A percentile compares a stretch with the other conserved stretches of the same genome.
These are phyloP conservation scores for Nannizzia gypsea DNA, from an alignment of 2,329 filamentous ascomycete species.

Conservation along the genomic window DNA sequence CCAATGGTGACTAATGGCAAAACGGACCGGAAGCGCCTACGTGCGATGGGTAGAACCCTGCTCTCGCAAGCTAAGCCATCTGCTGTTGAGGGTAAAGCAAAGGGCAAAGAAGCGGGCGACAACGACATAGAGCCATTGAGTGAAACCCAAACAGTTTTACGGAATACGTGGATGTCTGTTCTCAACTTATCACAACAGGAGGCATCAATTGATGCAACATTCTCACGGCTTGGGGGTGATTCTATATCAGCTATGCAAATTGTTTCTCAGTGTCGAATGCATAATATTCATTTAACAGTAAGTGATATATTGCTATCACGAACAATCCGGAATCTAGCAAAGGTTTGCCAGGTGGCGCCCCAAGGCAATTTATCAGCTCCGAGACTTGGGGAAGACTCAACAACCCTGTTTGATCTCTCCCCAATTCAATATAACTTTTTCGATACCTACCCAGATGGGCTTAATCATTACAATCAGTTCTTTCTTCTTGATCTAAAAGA, in stretches of 20 bases:
- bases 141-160: slow-evolving; percentile 1
- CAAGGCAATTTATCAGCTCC: neutral
- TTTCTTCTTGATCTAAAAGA: slow-evolving; percentile 8
- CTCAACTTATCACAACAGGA: slow-evolving; percentile 4
- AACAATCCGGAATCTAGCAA: neutral
- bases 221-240: slow-evolving; percentile 47
- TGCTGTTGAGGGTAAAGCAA: neutral
- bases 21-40: slow-evolving; percentile 6
- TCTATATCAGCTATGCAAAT: slow-evolving; percentile 50
- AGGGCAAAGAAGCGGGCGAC: neutral
- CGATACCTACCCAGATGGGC: slow-evolving; percentile 11
- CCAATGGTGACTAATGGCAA: slow-evolving; percentile 5
- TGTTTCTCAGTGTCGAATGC: slow-evolving; percentile 43
- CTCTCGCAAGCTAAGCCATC: neutral
- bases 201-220: slow-evolving; percentile 18
- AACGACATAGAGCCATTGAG: neutral
- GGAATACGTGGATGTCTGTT: slow-evolving; percentile 7
- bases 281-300: slow-evolving; percentile 42
- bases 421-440: slow-evolving; percentile 31
- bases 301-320: neutral
- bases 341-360: neutral
- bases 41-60: neutral
- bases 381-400: slow-evolving; percentile 2
- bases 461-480: slow-evolving; percentile 16
- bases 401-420: slow-evolving; percentile 23